A percentile compares a stretch with the other conserved stretches of the same genome.
Conservation (phyloP, 257 asterid genomes). For the Scutellaria baicalensis region DNA sequence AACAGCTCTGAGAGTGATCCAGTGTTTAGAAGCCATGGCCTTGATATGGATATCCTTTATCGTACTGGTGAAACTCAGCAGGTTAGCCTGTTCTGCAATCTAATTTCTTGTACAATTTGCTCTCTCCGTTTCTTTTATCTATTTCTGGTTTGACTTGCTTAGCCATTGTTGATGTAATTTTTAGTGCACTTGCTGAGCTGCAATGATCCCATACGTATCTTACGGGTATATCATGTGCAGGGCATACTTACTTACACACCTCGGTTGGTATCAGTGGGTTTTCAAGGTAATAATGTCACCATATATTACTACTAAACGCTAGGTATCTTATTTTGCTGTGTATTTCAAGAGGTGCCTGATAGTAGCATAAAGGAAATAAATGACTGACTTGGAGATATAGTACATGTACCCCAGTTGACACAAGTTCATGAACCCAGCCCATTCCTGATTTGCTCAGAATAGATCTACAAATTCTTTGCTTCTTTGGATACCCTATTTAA, state of each 20-base stretch:
- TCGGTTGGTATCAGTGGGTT: constrained; percentile 74
- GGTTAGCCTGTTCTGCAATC: constrained; percentile 29
- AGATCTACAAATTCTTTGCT: no score
- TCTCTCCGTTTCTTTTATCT: background rate
- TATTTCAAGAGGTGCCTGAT: background rate
- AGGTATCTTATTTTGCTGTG: background rate
- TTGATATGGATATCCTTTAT: constrained; percentile 74
- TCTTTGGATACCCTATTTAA: no score
- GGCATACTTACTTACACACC: constrained; percentile 89
- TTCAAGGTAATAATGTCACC: constrained; percentile 54
- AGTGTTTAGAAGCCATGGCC: constrained; percentile 50
- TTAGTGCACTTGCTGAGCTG: constrained; percentile 4
- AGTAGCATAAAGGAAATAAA: background rate
- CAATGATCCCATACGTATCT: background rate
- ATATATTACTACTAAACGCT: background rate
- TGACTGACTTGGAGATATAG: background rate
- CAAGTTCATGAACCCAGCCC: no score
- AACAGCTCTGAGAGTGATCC: constrained; percentile 46
- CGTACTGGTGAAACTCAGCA: constrained; percentile 84
- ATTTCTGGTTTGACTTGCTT: background rate
- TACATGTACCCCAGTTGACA: background rate
- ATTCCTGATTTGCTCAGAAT: background rate
- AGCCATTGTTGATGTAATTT: background rate
- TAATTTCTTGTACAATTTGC: background rate
- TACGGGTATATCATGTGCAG: constrained; percentile 35